Conservation (phyloP, 2,329 filamentous ascomycete species). For the Penicillium glabrum region DNA sequence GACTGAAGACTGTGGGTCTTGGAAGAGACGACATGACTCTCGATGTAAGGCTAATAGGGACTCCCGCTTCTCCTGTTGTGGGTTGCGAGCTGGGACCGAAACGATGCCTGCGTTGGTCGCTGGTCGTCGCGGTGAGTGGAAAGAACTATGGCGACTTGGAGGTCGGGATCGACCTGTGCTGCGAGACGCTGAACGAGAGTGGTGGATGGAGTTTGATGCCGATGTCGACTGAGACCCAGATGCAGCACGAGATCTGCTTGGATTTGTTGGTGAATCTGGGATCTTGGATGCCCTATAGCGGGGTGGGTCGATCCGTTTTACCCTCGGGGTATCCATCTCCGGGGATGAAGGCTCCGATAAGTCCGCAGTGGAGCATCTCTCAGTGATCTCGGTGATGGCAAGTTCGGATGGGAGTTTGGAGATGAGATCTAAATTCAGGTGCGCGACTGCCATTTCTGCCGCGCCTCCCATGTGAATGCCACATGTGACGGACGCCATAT, state of each 20-base stretch:
- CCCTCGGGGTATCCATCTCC: conserved; percentile 18
- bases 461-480: conserved; percentile 15
- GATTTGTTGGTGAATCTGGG: conserved; percentile 6
- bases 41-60: conserved; percentile 40
- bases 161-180: conserved; percentile 32
- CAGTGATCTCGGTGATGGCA: conserved; percentile 11
- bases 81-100: conserved; percentile 19
- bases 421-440: conserved; percentile 7
- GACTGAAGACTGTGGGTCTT: conserved; percentile 17
- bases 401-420: conserved; percentile 13
- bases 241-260: conserved; percentile 18
- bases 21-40: conserved; percentile 43
- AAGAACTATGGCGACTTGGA: conserved; percentile 28
- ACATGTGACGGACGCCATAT: conserved; percentile 31
- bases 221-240: conserved; percentile 35
- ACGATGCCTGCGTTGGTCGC: conserved; percentile 25
- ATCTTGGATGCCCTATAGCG: neutral
- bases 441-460: neutral
- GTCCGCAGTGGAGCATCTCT: neutral
- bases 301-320: conserved; percentile 16
- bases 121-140: conserved; percentile 30
- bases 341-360: neutral
- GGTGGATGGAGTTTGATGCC: conserved; percentile 22
- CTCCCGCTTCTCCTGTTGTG: conserved; percentile 29
- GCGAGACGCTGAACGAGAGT: conserved; percentile 35